Evolutionary conservation across 306 rosid species (phyloP).

Genomic region (Macrotyloma uniflorum): DNA sequence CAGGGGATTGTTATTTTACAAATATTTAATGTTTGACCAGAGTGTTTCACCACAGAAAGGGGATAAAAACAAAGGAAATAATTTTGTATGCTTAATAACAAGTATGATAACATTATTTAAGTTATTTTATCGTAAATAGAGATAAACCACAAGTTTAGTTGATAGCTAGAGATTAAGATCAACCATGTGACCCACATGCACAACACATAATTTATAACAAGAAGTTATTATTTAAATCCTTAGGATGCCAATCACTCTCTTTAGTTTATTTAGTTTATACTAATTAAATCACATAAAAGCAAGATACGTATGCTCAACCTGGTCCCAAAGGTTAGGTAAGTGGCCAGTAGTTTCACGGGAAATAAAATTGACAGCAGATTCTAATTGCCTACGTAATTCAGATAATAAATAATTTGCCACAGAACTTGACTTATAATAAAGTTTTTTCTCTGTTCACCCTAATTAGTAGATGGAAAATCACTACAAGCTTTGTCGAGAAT

Average conservation of each 20-base stretch:
- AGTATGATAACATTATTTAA: slow-evolving; percentile 28
- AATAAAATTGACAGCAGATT: slow-evolving; percentile 26
- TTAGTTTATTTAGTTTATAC: slow-evolving; percentile 38
- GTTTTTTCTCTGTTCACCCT: not conserved
- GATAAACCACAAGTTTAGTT: slow-evolving; percentile 12
- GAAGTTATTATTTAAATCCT: slow-evolving; percentile 31
- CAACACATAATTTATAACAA: slow-evolving; percentile 28
- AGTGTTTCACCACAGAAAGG: slow-evolving; percentile 8
- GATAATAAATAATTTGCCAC: not conserved
- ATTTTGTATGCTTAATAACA: not conserved
- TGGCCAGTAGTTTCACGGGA: slow-evolving; percentile 23
- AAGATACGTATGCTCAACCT: slow-evolving; percentile 20
- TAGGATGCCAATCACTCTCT: slow-evolving; percentile 29
- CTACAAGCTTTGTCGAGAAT: not conserved
- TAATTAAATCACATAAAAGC: slow-evolving; percentile 19
- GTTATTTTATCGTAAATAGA: slow-evolving; percentile 19
- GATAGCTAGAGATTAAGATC: slow-evolving; percentile 36
- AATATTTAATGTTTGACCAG: slow-evolving; percentile 21
- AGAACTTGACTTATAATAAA: not conserved
- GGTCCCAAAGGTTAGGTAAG: slow-evolving; percentile 43
- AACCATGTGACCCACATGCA: slow-evolving; percentile 47
- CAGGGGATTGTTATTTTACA: slow-evolving; percentile 9
- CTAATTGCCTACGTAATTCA: not conserved
- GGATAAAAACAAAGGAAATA: not conserved
- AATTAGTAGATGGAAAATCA: slow-evolving; percentile 20